Evolutionary conservation across 208 protist species (phyloP), one percentile per base, ranked within the genome.

Genomic region (Phytomonas sp.): DNA sequence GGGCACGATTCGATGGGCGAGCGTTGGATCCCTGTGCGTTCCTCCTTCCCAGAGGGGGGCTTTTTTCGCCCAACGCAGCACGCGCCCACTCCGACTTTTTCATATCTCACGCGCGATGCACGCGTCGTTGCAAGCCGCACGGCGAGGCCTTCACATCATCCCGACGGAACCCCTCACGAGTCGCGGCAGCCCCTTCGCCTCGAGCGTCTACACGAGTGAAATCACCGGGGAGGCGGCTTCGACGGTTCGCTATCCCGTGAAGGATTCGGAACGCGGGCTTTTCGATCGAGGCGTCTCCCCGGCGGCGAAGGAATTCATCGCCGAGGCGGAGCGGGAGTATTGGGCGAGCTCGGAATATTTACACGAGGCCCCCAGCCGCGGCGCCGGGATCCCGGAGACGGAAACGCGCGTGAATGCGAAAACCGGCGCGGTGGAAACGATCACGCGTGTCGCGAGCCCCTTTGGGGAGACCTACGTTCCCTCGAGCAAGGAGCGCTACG

Each of bases 301-400:
- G 0, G 85, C 89, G 0, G 85, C 84, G 1, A 71, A 79, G 23
- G 64, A 70, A 30, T 76, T 87, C 36, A 85, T 88, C 30, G 87
- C 89, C 26, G 83, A 89, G 67, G 87, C 85, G 11, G 89, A 92
- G 63, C 77, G 36, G 62, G 80, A 87, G 70, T 95, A 95, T 66
- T 70, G 73, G n/a, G 76, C 72, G 17, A 93, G 80, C 72, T 79
- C 78, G 0, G 68, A 68, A 26, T 78, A 82, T 65, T 71, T 91
- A 43, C 80, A 92, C 61, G 51, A 74, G 11, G 65, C 75, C 0
- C 70, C 78, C 9, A 53, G 67, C 31, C 3, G 56, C 56, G 28
- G 62, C 6, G 62, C 32, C n/a, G 34, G 66, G n/a, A 28, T 67
- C 5, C 78, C 82, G 32, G 33, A 73, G 13, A 73, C 74, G 9